A percentile compares a stretch with the other conserved stretches of the same genome.
Evolutionary conservation across 345 rosid genomes (phyloP).

Genomic region (Erucastrum elatum): DNA sequence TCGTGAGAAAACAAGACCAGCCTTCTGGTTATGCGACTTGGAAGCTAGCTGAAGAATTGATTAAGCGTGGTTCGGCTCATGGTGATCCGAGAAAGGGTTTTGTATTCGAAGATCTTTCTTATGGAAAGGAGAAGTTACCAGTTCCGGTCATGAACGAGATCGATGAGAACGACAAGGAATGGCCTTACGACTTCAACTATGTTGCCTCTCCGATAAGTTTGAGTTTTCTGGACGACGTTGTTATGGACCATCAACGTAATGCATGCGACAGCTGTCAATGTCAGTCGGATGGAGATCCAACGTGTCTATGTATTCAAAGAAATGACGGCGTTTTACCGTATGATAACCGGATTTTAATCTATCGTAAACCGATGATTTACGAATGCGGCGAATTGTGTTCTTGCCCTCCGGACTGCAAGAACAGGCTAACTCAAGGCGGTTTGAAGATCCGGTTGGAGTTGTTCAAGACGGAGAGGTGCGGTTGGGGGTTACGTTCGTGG

Average conservation of each 20-base stretch:
- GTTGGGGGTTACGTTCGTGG: conserved; percentile 57
- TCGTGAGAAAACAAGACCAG: conserved; percentile 55
- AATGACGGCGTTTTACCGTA: conserved; percentile 41
- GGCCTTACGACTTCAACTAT: conserved; percentile 58
- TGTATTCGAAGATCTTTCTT: conserved; percentile 55
- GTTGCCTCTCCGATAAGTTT: neutral
- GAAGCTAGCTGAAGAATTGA: conserved; percentile 47
- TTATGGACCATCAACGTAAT: neutral
- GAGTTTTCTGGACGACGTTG: no score
- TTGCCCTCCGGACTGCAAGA: conserved; percentile 41
- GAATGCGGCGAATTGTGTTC: conserved; percentile 52
- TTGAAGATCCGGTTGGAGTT: conserved; percentile 46
- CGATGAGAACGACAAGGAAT: conserved; percentile 52
- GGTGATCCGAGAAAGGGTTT: conserved; percentile 38
- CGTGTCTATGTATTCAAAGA: conserved; percentile 42
- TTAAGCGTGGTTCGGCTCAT: neutral
- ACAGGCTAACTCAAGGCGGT: conserved; percentile 43
- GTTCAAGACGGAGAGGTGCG: conserved; percentile 40
- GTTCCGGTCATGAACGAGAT: conserved; percentile 69
- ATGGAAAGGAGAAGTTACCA: conserved; percentile 55
- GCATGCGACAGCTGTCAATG: neutral
- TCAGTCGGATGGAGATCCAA: neutral
- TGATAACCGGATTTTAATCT: conserved; percentile 13
- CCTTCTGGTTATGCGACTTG: conserved; percentile 48
- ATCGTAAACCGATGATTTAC: conserved; percentile 31